Base-by-base conservation (phyloP, 192 early-diverging fungal genomes). In the Spizellomyces sp. region DNA sequence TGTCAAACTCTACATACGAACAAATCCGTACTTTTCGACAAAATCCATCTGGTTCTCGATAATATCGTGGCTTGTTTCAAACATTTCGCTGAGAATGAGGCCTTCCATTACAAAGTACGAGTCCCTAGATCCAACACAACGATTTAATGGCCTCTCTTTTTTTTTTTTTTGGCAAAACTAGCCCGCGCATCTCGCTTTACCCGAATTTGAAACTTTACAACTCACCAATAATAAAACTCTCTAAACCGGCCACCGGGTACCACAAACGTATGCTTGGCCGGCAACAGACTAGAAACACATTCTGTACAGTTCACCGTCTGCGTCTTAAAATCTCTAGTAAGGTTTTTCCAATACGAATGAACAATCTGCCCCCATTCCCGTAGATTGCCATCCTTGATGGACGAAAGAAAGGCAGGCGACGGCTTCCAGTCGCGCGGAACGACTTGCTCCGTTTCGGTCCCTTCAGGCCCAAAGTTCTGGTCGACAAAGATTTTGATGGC, bases 191-290 rank as follows among this genome's bases (percentile, higher is more conserved):
- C 27, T 36, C 3, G 0, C 3, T 36, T 0, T 2, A 22, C n/a
- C 41, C 1, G 3, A 36, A 36, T 36, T 36, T 36, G 27, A 3
- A n/a, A 36, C 27, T 36, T 36, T 36, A 36, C n/a, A 14, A 27
- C 59, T 61, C 22, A 17, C 90, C 89, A 91, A 62, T 92, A 91
- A 77, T 92, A 92, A 36, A 84, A 77, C 77, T 92, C 91, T 47
- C 88, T 75, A 67, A 92, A 92, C 57, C 91, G 70, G 2, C 90
- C 90, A 4, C 91, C 91, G 1, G 91, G 89, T 6, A 92, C 86
- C 5, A 91, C 86, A 77, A 92, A 92, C 9, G 81, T 81, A 44
- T 84, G 70, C 42, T 84, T 84, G 0, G 84, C 69, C 36, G 80
- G 75, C 1, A 92, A 69, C 70, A 88, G 80, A 14, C 83, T 86